Percentiles rank a stretch among this genome's conserved stretches.
Conservation (phyloP, 352 stramenopile genomes). For the Pseudoperonospora humuli region DNA sequence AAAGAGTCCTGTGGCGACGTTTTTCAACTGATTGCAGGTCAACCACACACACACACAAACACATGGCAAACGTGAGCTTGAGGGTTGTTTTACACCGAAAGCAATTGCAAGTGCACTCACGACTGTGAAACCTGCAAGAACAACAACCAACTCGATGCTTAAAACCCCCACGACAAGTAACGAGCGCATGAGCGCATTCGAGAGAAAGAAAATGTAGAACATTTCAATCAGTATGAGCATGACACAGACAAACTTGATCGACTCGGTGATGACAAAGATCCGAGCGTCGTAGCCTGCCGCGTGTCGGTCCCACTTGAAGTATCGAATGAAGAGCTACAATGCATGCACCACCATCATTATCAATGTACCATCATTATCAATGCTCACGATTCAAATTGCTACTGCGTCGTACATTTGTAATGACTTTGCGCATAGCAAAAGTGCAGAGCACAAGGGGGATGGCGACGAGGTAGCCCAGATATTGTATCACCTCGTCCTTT, state of each 20-base stretch:
- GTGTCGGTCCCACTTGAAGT: constrained; percentile 70
- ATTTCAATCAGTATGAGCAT: constrained; percentile 72
- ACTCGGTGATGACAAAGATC: constrained; percentile 75
- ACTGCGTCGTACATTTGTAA: constrained; percentile 51
- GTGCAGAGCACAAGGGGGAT: constrained; percentile 66
- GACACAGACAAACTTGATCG: constrained; percentile 68
- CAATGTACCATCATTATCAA: not conserved
- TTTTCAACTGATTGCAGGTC: constrained; percentile 60
- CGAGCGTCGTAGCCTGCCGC: constrained; percentile 60
- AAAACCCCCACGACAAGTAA: constrained; percentile 63
- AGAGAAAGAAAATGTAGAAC: constrained; percentile 80
- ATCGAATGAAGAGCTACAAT: constrained; percentile 54
- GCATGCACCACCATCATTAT: too few species aligned
- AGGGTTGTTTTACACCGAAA: not conserved
- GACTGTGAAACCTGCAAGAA: constrained; percentile 60
- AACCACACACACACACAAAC: constrained; percentile 1
- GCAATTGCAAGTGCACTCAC: constrained; percentile 17
- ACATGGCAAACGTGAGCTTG: not conserved
- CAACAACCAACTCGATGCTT: constrained; percentile 48
- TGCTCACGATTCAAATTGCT: not conserved
- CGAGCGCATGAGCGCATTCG: constrained; percentile 49
- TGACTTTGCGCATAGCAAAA: constrained; percentile 63
- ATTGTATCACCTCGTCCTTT: constrained; percentile 39
- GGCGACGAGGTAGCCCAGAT: constrained; percentile 49
- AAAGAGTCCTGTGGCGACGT: constrained; percentile 72